These are phyloP conservation scores for Ophiostoma angusticollis DNA, from an alignment of 2,329 filamentous ascomycete genomes.

Conservation along the genomic window DNA sequence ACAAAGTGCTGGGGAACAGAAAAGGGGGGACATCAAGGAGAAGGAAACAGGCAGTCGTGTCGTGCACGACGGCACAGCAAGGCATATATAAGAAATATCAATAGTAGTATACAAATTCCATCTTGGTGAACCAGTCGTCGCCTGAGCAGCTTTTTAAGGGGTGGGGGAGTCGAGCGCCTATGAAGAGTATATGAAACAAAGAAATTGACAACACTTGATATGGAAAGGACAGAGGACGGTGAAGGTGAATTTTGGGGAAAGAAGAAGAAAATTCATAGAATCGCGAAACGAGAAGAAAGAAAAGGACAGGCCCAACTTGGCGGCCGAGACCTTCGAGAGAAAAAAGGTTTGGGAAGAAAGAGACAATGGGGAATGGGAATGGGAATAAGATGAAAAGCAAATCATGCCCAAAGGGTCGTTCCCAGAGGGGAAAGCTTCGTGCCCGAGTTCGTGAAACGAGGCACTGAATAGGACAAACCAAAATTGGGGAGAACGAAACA, in stretches of 20 bases:
- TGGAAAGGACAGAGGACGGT: background rate
- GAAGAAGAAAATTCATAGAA: background rate
- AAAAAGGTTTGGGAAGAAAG: conserved; percentile 2
- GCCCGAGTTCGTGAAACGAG: conserved; percentile 16
- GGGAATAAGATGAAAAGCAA: conserved; percentile 16
- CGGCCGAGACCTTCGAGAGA: conserved; percentile 4
- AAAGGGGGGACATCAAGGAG: background rate
- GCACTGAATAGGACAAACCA: conserved; percentile 9
- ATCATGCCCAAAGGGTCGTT: conserved; percentile 4
- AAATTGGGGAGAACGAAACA: background rate
- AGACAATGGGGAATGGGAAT: conserved; percentile 14
- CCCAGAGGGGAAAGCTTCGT: conserved; percentile 17
- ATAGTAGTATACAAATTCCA: conserved; percentile 12
- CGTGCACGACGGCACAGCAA: conserved; percentile 1
- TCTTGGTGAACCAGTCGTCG: conserved; percentile 11
- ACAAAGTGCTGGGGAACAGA: background rate
- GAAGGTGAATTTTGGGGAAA: too few species aligned
- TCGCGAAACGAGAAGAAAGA: conserved; percentile 2
- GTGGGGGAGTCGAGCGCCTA: conserved; percentile 12
- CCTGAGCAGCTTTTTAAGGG: conserved; percentile 10
- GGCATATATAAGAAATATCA: conserved; percentile 2
- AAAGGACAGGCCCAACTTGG: conserved; percentile 16
- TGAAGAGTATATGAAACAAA: conserved; percentile 13
- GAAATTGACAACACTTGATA: background rate
- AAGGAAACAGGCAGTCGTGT: background rate